phyloP scores from a whole-genome alignment of 345 rosid species.

The Populus tremula region DNA sequence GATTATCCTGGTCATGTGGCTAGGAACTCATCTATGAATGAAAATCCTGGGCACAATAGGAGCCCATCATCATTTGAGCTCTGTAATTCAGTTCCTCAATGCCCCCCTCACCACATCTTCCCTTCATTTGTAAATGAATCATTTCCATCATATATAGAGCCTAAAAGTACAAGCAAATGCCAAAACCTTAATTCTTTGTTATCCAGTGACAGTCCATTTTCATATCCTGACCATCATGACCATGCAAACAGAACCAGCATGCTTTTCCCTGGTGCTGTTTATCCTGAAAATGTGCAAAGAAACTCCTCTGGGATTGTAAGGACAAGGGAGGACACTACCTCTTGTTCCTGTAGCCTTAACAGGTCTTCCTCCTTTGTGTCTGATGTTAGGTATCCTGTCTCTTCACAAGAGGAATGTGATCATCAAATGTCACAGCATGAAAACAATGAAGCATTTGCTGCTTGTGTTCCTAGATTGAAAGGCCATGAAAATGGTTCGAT shows the following conservation, averaged over 20 bases:
- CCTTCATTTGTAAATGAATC: slow-evolving; percentile 6
- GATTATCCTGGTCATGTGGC: not conserved
- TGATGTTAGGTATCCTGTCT: slow-evolving; percentile 7
- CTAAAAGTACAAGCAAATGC: slow-evolving; percentile 14
- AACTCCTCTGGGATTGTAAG: slow-evolving; percentile 22
- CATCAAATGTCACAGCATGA: slow-evolving; percentile 16
- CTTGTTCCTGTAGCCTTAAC: slow-evolving; percentile 18
- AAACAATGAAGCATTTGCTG: slow-evolving; percentile 18
- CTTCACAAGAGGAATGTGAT: slow-evolving; percentile 19
- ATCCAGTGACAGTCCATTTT: slow-evolving; percentile 16
- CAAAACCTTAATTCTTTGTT: slow-evolving; percentile 16
- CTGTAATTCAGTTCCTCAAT: slow-evolving; percentile 10
- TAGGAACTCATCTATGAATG: not conserved
- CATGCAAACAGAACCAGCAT: slow-evolving; percentile 14
- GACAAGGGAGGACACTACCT: slow-evolving; percentile 16
- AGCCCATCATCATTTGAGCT: slow-evolving; percentile 13
- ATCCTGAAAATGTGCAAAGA: slow-evolving; percentile 17
- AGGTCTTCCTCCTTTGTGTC: slow-evolving; percentile 32
- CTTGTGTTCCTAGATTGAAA: slow-evolving; percentile 20
- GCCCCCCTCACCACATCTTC: slow-evolving; percentile 19
- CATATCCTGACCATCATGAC: slow-evolving; percentile 18
- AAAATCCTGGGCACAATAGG: not conserved
- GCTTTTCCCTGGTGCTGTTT: slow-evolving; percentile 2
- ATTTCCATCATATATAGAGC: slow-evolving; percentile 20
- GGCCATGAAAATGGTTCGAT: not conserved